Evolutionary conservation across 352 stramenopile genomes (phyloP).

Genomic region (Phytophthora fragariae): DNA sequence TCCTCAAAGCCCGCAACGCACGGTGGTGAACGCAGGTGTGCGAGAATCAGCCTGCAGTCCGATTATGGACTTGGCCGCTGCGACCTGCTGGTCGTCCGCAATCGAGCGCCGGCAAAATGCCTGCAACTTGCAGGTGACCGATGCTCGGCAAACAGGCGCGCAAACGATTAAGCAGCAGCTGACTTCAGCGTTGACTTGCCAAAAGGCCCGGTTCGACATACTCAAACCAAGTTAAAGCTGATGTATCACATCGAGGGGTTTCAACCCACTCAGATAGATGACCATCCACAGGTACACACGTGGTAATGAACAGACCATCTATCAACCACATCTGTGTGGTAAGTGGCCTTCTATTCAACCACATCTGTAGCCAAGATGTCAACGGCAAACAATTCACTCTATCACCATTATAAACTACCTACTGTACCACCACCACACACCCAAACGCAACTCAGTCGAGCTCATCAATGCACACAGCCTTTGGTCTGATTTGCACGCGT

Average conservation of each 20-base stretch:
- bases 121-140: not conserved
- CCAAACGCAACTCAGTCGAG: slow-evolving; percentile 42
- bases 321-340: not conserved
- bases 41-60: not conserved
- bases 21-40: not conserved
- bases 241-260: slow-evolving; percentile 10
- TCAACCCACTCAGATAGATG: too few species aligned
- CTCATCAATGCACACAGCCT: slow-evolving; percentile 59
- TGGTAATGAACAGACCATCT: too few species aligned
- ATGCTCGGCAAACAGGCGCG: not conserved
- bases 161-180: slow-evolving; percentile 1
- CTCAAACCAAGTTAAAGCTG: slow-evolving; percentile 4
- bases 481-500: slow-evolving; percentile 20
- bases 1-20: too few species aligned
- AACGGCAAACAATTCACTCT: not conserved
- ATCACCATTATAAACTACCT: not conserved
- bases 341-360: too few species aligned
- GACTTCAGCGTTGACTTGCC: not conserved
- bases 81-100: not conserved
- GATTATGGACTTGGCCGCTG: not conserved
- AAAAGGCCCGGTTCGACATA: not conserved
- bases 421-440: not conserved
- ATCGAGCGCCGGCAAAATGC: not conserved
- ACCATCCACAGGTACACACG: too few species aligned
- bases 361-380: not conserved